Evolutionary conservation across 768 basidiomycete species (phyloP).

Genomic region (Mycena alexandri): DNA sequence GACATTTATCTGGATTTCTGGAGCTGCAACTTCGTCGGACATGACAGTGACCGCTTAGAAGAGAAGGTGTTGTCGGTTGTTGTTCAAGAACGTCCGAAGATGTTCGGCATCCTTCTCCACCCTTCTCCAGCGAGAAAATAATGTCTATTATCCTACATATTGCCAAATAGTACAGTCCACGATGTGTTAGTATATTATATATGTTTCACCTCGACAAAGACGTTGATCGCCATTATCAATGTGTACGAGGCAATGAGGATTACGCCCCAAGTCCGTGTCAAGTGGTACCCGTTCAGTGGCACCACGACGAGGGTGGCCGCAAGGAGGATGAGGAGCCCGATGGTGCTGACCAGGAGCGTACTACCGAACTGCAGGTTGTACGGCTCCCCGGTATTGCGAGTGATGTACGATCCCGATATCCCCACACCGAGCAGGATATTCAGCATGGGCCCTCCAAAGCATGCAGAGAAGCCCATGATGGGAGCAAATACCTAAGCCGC

Average conservation of each 20-base stretch:
- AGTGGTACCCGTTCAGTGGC: conserved; percentile 84
- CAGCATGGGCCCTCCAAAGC: conserved; percentile 94
- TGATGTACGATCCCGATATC: conserved; percentile 90
- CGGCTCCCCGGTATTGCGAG: conserved; percentile 69
- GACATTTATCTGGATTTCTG: conserved; percentile 75
- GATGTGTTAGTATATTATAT: conserved; percentile 12
- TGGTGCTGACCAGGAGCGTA: conserved; percentile 86
- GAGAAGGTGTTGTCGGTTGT: conserved; percentile 16
- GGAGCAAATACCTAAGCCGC: conserved; percentile 78
- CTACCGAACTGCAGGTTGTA: conserved; percentile 83
- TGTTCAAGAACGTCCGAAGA: neutral
- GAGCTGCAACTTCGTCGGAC: conserved; percentile 57
- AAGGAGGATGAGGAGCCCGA: conserved; percentile 85
- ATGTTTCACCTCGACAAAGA: conserved; percentile 78
- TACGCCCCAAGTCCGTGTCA: conserved; percentile 86
- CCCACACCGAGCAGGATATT: conserved; percentile 94
- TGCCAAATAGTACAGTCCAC: conserved; percentile 20
- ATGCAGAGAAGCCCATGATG: conserved; percentile 96
- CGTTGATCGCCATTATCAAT: conserved; percentile 81
- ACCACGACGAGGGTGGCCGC: conserved; percentile 84
- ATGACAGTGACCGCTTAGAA: conserved; percentile 52
- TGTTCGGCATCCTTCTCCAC: neutral
- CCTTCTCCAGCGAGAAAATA: no score
- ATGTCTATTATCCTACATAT: conserved; percentile 25
- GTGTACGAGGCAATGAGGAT: conserved; percentile 82